A percentile compares a stretch with the other conserved stretches of the same genome.
These are phyloP conservation scores for Leucaena leucocephala DNA, from an alignment of 306 rosid genomes.

Conservation along the genomic window DNA sequence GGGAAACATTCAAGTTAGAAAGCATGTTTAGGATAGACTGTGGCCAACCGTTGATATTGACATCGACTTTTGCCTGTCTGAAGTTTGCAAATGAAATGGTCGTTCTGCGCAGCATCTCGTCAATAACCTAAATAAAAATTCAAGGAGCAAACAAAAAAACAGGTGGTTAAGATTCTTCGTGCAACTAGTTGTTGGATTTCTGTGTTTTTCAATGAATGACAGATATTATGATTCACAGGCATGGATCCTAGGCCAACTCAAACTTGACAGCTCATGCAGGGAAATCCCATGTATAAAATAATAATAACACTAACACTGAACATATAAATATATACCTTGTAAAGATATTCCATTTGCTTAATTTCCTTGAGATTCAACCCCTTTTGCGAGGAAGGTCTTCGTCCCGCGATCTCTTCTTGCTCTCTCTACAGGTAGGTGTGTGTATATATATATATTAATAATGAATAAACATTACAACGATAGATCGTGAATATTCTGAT, in stretches of 20 bases:
- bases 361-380: conserved; percentile 54
- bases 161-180: neutral
- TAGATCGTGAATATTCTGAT: too few relatives aligned
- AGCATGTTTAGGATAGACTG: neutral
- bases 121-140: conserved; percentile 48
- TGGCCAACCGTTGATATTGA: conserved; percentile 53
- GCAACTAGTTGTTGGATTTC: neutral
- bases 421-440: conserved; percentile 48
- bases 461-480: neutral
- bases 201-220: neutral
- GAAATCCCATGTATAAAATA: neutral
- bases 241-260: neutral
- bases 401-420: conserved; percentile 54
- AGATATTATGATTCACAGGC: neutral
- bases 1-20: too few relatives aligned
- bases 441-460: neutral
- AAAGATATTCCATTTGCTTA: conserved; percentile 63
- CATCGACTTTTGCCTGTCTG: conserved; percentile 62
- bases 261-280: neutral
- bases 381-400: conserved; percentile 51
- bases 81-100: conserved; percentile 56
- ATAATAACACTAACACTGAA: neutral
- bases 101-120: conserved; percentile 62
- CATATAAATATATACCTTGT: conserved; percentile 43
- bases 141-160: too few relatives aligned